Percentiles rank a stretch among this genome's conserved stretches.
Evolutionary conservation across 2,329 filamentous ascomycete genomes (phyloP).

Genomic region (Ascochyta fabae): DNA sequence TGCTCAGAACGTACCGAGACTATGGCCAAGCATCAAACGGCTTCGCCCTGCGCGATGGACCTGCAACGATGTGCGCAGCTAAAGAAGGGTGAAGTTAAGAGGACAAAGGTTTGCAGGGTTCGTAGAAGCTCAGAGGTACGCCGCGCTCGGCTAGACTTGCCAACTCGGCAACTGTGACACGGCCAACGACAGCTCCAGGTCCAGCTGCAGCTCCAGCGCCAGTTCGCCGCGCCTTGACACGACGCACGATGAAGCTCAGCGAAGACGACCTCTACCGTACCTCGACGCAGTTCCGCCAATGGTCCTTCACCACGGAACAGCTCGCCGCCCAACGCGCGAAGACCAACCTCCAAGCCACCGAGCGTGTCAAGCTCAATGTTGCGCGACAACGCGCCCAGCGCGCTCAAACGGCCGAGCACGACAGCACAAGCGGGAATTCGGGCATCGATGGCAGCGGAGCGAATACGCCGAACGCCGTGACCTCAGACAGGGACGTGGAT

Average conservation of each 20-base stretch:
- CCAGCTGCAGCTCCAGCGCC: slow-evolving; percentile 16
- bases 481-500: slow-evolving; percentile 64
- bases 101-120: slow-evolving; percentile 3
- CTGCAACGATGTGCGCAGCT: slow-evolving; percentile 7
- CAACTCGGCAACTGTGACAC: slow-evolving; percentile 8
- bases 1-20: slow-evolving; percentile 7
- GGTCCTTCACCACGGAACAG: slow-evolving; percentile 83
- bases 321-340: slow-evolving; percentile 74
- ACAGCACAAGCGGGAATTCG: slow-evolving; percentile 25
- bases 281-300: slow-evolving; percentile 88
- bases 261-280: slow-evolving; percentile 92
- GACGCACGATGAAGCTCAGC: slow-evolving; percentile 60
- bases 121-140: not conserved
- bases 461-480: slow-evolving; percentile 33
- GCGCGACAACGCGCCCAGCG: slow-evolving; percentile 54
- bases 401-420: slow-evolving; percentile 41
- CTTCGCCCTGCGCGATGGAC: not conserved
- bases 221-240: slow-evolving; percentile 13
- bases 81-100: not conserved
- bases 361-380: slow-evolving; percentile 67
- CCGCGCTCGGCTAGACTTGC: slow-evolving; percentile 29
- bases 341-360: slow-evolving; percentile 79
- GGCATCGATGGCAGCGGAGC: slow-evolving; percentile 44
- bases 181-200: slow-evolving; percentile 14
- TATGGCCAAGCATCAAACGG: slow-evolving; percentile 4